Base-by-base conservation (phyloP, 2,329 filamentous ascomycete species). In the Aspergillus ochraceus region DNA sequence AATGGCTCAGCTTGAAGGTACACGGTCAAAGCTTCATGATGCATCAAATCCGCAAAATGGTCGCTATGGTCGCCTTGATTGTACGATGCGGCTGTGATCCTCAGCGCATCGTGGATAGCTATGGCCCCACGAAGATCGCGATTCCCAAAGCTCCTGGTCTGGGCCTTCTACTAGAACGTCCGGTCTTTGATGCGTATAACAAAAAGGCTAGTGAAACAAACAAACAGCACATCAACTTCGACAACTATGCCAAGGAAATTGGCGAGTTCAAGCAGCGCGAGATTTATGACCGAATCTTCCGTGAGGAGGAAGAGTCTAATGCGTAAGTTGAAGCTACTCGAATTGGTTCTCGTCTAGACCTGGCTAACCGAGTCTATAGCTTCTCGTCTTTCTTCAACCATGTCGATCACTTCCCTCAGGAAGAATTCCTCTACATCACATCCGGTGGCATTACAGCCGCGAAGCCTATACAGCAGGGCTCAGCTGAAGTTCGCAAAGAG, bases 21-120 rank as follows among this genome's bases (percentile, higher is more conserved):
- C 95, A 99, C 76, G 95, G 95, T 0, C 95, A 99, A 77, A 94
- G 90, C 71, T 99, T 99, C 83, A 99, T 99, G 95, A 99, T 99
- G 95, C 95, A 99, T 77, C 95, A 99, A 80, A 99, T 99, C 76
- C 89, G 95, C 71, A 99, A 98, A 79, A 98, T 99, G 95, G 91
- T 99, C 17, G 92, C 91, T 58, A 92, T 99, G 89, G 91, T 88
- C 9, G 87, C 91, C 36, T 82, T 99, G 61, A 82, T 94, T 6
- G 89, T 96, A 6, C 88, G 95, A 42, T 96, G 90, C 74, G 95
- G 92, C 54, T 88, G 88, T n/a, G 83, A 90, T 4, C 81, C 88
- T 4, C 79, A 85, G 11, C 86, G 90, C 29, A 90, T 99, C 66
- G 74, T 79, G 0, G 85, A 96, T 61, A 91, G 88, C 61, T 96